Conservation (phyloP, 73 alveolate species). For the Tetrahymena borealis region DNA sequence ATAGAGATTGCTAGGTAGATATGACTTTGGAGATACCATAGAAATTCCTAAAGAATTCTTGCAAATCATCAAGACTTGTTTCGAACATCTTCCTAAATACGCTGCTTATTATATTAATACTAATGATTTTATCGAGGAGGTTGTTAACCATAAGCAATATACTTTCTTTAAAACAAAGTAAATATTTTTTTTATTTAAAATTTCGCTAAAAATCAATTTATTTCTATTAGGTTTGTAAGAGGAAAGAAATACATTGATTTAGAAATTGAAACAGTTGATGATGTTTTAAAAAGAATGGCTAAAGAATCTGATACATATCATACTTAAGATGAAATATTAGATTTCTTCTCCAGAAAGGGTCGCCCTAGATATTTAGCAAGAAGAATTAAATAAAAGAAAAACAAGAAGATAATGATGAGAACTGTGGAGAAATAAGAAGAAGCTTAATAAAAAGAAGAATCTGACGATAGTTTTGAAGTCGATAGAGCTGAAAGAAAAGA, state of each 20-base stretch:
- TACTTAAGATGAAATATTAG: background rate
- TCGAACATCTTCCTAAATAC: background rate
- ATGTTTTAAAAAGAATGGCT: background rate
- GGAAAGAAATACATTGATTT: background rate
- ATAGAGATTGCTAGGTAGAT: background rate
- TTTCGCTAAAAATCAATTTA: background rate
- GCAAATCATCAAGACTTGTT: background rate
- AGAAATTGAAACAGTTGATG: background rate
- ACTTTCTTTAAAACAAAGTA: background rate
- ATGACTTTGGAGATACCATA: background rate
- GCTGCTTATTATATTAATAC: background rate
- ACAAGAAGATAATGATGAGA: background rate
- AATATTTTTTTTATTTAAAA: background rate
- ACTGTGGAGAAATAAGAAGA: background rate
- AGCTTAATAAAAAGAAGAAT: background rate
- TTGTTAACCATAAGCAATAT: background rate
- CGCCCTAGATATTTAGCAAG: background rate
- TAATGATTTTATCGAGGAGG: background rate
- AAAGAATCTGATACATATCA: background rate
- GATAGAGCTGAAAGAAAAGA: background rate
- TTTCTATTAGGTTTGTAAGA: background rate
- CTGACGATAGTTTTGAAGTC: background rate
- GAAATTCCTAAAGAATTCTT: background rate
- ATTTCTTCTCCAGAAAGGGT: background rate
- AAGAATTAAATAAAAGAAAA: background rate